Percentiles rank a stretch among this genome's conserved stretches.
Evolutionary conservation across 345 rosid genomes (phyloP).

Genomic region (Ceriops zippeliana): DNA sequence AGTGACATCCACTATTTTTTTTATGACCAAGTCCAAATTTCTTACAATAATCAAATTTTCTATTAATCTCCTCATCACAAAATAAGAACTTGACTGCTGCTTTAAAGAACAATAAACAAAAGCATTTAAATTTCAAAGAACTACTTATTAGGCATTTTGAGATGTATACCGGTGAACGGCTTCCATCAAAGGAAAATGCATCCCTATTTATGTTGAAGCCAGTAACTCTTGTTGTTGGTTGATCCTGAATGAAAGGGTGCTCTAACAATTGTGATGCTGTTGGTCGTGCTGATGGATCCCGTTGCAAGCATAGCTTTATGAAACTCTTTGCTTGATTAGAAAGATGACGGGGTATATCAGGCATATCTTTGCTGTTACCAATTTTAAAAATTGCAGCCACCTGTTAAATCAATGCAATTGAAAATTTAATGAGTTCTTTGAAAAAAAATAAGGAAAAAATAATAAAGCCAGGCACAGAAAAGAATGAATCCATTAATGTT

Average conservation of each 20-base stretch:
- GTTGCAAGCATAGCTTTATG: slow-evolving; percentile 74
- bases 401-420: slow-evolving; percentile 41
- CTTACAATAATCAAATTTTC: background rate
- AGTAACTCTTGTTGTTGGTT: slow-evolving; percentile 45
- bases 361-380: slow-evolving; percentile 92
- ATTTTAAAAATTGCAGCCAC: slow-evolving; percentile 98
- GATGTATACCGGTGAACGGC: slow-evolving; percentile 52
- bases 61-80: background rate
- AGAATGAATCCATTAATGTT: background rate
- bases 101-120: background rate
- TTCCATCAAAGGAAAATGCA: slow-evolving; percentile 59
- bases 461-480: slow-evolving; percentile 4
- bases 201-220: slow-evolving; percentile 48
- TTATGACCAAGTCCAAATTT: background rate
- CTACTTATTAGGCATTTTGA: background rate
- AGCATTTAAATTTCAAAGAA: slow-evolving; percentile 1
- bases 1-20: background rate
- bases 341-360: slow-evolving; percentile 83
- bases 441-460: background rate
- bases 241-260: slow-evolving; percentile 74
- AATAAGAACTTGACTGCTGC: background rate
- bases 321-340: slow-evolving; percentile 82
- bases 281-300: slow-evolving; percentile 82
- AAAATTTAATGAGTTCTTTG: background rate
- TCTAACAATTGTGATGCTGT: slow-evolving; percentile 70